Percentiles rank a stretch among this genome's conserved stretches.
Evolutionary conservation across 108 stramenopile genomes (phyloP).

Genomic region (Bacterosira constricta): DNA sequence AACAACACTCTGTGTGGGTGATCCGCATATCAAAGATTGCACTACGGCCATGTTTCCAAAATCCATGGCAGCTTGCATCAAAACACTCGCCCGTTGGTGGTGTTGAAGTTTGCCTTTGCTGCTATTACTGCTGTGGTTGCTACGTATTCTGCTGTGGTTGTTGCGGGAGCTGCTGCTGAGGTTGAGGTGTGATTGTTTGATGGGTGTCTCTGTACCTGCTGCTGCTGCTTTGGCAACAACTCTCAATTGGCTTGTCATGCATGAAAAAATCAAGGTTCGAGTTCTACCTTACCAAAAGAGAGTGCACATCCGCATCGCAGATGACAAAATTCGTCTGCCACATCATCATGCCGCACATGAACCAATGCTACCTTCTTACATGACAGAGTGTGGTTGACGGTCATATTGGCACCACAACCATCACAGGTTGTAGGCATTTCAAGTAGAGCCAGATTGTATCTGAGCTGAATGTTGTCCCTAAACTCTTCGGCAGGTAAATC

Average conservation of each 20-base stretch:
- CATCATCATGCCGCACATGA: conserved; percentile 2
- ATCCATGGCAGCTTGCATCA: conserved; percentile 30
- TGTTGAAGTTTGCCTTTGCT: neutral
- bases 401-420: conserved; percentile 18
- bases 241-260: neutral
- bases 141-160: no score
- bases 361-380: neutral
- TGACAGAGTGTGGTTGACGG: conserved; percentile 4
- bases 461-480: conserved; percentile 24
- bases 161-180: no score
- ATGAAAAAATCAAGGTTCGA: neutral
- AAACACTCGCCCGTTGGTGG: conserved; percentile 24
- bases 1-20: conserved; percentile 36
- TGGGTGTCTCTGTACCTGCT: no score
- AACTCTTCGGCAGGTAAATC: conserved; percentile 22
- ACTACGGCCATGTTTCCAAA: conserved; percentile 27
- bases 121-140: no score
- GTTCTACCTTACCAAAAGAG: neutral
- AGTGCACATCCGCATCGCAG: conserved; percentile 9
- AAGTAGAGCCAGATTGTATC: neutral
- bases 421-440: neutral
- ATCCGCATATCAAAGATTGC: conserved; percentile 44
- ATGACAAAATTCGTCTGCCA: conserved; percentile 18
- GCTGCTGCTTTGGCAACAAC: neutral
- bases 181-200: no score